Evolutionary conservation across 331 rosid genomes (phyloP), one percentile per base, ranked within the genome.

Genomic region (Spiraea crenata): DNA sequence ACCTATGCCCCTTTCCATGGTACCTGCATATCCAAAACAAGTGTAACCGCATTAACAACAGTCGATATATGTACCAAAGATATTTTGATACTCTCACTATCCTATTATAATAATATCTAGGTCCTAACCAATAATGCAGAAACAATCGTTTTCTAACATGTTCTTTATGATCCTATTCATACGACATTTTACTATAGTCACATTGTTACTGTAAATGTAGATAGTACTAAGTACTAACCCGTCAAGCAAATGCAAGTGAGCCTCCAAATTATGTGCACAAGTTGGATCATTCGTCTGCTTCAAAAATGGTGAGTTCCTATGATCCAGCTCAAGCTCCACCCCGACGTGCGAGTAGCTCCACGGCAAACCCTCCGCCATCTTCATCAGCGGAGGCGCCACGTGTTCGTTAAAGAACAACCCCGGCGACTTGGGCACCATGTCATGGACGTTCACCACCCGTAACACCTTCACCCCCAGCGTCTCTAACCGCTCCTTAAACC

Each of bases 261-360:
- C 92, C 87, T 92, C 98, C 80, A 92, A 77, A 71, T 92, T 89
- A 77, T 92, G 98, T 0, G 89, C 81, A 54, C 83, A 81, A 4
- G 6, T 61, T 0, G 85, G 92, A 51, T 87, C 96, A 10, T 40
- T 75, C 2, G 81, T 81, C 7, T 64, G 88, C 63, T 87, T 92
- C 20, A 92, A 39, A 46, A 87, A 92, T 3, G 95, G 98, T 6
- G 96, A 92, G 59, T 79, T 80, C 25, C 65, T 82, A 5, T 89
- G 90, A 14, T 92, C 92, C 80, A 92, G 64, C n/a, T 56, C 75
- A 4, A 92, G 74, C 40, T 85, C 84, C 12, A 81, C 98, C 0
- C 98, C 98, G 2, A 87, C 92, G 41, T 92, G 98, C 1, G 79
- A 81, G 62, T 92, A 92, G 70, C 96, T 82, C 95, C 97, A 92